Evolutionary conservation across 768 basidiomycete genomes (phyloP).

Genomic region (Boletus rubropictus): DNA sequence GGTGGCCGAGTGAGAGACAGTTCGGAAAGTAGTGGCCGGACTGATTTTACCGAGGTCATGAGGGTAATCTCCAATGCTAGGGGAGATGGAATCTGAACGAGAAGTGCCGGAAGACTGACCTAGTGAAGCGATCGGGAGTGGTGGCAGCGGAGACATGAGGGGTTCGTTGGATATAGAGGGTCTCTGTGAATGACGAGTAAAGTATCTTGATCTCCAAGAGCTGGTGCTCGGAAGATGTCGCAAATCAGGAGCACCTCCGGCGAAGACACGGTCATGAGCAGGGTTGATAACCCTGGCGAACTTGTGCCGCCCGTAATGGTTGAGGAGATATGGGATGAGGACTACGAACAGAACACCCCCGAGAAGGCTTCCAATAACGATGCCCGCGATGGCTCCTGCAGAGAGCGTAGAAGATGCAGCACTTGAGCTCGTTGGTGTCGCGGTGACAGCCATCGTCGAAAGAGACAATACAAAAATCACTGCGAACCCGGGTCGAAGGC

Average conservation of each 20-base stretch:
- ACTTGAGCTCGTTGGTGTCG: not conserved
- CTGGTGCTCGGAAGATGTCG: not conserved
- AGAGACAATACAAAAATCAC: not conserved
- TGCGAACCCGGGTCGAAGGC: not conserved
- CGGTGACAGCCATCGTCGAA: constrained; percentile 12
- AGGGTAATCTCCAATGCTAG: not conserved
- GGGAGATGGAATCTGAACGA: constrained; percentile 2
- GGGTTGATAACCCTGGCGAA: constrained; percentile 18
- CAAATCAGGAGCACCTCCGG: not conserved
- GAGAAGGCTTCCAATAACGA: constrained; percentile 18
- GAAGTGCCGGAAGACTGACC: not conserved
- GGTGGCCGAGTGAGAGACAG: not conserved
- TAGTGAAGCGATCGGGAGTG: constrained; percentile 3
- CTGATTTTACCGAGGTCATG: constrained; percentile 5
- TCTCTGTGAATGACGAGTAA: constrained; percentile 6
- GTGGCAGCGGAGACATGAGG: constrained; percentile 14
- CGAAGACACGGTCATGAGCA: not conserved
- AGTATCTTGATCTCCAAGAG: not conserved
- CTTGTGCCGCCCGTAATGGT: constrained; percentile 5
- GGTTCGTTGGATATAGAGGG: constrained; percentile 22
- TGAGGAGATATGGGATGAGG: constrained; percentile 11
- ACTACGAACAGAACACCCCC: constrained; percentile 11
- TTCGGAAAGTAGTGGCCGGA: not conserved
- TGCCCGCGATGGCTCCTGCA: constrained; percentile 12
- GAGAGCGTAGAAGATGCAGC: constrained; percentile 5